A percentile compares a stretch with the other conserved stretches of the same genome.
Evolutionary conservation across 352 stramenopile genomes (phyloP).

Genomic region (Pythium insidiosum): DNA sequence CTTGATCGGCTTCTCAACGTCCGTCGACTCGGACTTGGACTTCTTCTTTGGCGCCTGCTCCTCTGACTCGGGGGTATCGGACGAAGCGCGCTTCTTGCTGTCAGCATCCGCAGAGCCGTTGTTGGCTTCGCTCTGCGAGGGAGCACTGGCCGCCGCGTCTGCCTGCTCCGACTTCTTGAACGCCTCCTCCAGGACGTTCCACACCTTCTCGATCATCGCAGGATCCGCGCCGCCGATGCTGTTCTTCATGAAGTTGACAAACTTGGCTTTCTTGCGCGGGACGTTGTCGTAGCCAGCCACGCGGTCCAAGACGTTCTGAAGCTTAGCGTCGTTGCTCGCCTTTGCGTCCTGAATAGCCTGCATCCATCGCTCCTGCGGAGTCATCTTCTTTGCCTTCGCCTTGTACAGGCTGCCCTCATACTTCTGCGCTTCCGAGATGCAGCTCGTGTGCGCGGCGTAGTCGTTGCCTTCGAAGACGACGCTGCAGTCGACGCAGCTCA

Average conservation of each 20-base stretch:
- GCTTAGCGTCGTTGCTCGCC: conserved; percentile 32
- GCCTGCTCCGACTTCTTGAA: conserved; percentile 39
- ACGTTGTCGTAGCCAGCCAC: conserved; percentile 86
- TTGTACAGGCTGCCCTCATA: conserved; percentile 88
- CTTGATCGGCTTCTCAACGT: conserved; percentile 35
- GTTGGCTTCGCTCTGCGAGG: conserved; percentile 1
- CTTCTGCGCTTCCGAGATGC: conserved; percentile 92
- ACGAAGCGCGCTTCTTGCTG: conserved; percentile 39
- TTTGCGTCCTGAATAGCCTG: conserved; percentile 52
- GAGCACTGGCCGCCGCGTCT: conserved; percentile 4
- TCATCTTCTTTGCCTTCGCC: conserved; percentile 71
- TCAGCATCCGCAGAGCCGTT: conserved; percentile 1
- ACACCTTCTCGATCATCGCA: conserved; percentile 51
- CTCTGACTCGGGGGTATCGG: conserved; percentile 12
- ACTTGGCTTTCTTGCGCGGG: conserved; percentile 91
- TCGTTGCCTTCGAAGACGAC: conserved; percentile 86
- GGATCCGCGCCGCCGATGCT: conserved; percentile 50
- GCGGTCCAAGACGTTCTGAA: conserved; percentile 63
- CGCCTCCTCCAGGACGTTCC: conserved; percentile 54
- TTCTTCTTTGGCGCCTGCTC: conserved; percentile 29
- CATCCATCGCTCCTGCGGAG: conserved; percentile 85
- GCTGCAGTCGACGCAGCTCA: conserved; percentile 93
- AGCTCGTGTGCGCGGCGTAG: conserved; percentile 87
- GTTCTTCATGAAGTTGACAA: conserved; percentile 89
- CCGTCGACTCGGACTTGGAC: conserved; percentile 23